Conservation (phyloP, 768 basidiomycete genomes). For the Amanita molliuscula region DNA sequence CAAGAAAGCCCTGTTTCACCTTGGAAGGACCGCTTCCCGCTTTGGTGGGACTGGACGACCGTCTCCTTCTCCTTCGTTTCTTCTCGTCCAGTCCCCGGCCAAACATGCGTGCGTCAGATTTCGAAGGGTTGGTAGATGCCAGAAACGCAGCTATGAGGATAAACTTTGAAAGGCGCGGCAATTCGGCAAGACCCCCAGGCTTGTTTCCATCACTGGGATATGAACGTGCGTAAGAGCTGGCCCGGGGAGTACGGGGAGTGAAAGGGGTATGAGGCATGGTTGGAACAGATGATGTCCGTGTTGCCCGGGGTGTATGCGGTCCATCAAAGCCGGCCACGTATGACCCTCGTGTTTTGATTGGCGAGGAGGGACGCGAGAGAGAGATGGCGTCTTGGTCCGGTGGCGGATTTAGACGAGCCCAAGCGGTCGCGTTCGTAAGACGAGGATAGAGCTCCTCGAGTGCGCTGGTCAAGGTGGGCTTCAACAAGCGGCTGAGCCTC, state of each 20-base stretch:
- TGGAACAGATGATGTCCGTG: neutral
- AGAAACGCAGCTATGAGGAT: constrained; percentile 69
- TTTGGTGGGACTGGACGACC: constrained; percentile 12
- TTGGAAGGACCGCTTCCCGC: constrained; percentile 35
- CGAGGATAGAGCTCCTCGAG: constrained; percentile 64
- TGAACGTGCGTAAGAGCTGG: neutral
- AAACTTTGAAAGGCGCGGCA: constrained; percentile 65
- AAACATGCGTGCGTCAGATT: constrained; percentile 77
- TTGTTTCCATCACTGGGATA: neutral
- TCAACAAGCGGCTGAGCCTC: constrained; percentile 55
- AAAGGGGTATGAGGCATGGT: constrained; percentile 2
- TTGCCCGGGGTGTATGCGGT: neutral
- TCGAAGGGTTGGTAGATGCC: constrained; percentile 77
- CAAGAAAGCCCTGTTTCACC: constrained; percentile 15
- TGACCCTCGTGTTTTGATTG: neutral
- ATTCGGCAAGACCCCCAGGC: constrained; percentile 18
- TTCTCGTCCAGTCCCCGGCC: constrained; percentile 63
- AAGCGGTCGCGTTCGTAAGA: constrained; percentile 49
- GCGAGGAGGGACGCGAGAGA: neutral
- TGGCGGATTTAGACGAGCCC: constrained; percentile 30
- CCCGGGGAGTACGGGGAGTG: constrained; percentile 4
- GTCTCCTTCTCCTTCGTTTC: constrained; percentile 28
- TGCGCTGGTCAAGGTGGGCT: constrained; percentile 47
- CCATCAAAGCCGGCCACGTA: neutral
- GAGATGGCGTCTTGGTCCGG: neutral